A percentile compares a stretch with the other conserved stretches of the same genome.
phyloP scores from a whole-genome alignment of 1,284 basidiomycete genomes.

The Apiotrichum sp. region DNA sequence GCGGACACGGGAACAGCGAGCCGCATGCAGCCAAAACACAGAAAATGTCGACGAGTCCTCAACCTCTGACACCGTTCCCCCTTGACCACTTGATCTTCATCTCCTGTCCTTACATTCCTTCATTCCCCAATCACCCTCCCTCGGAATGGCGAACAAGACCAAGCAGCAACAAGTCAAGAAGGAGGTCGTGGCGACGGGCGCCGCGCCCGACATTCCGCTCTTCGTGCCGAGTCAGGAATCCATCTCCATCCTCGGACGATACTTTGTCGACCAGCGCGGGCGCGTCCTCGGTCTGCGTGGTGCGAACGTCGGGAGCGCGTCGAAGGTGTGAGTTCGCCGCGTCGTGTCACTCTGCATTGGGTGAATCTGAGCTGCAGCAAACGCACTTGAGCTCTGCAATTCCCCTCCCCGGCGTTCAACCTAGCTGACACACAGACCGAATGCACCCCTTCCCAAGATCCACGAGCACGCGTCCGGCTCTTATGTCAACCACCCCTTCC shows the following conservation, averaged over 20 bases:
- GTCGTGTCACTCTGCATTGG: too few relatives aligned
- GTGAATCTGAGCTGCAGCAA: too few relatives aligned
- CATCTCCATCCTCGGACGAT: slow-evolving; percentile 51
- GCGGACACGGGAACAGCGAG: too few relatives aligned
- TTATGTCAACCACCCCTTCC: slow-evolving; percentile 77
- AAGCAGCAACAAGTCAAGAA: too few relatives aligned
- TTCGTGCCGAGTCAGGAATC: slow-evolving; percentile 14
- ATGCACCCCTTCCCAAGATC: slow-evolving; percentile 17
- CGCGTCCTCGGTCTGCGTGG: slow-evolving; percentile 70
- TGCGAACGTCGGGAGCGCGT: slow-evolving; percentile 73
- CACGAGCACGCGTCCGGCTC: slow-evolving; percentile 57
- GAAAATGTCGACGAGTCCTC: too few relatives aligned
- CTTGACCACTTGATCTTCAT: too few relatives aligned
- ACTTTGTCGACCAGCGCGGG: slow-evolving; percentile 70
- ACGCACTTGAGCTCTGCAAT: not conserved
- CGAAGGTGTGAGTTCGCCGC: slow-evolving; percentile 61
- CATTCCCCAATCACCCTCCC: too few relatives aligned
- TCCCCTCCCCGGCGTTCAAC: slow-evolving; percentile 51
- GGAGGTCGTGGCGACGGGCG: too few relatives aligned
- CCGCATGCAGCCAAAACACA: too few relatives aligned
- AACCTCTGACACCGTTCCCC: too few relatives aligned
- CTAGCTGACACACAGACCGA: slow-evolving; percentile 38
- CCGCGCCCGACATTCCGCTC: slow-evolving; percentile 1
- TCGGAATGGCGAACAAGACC: too few relatives aligned
- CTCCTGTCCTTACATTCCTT: too few relatives aligned